Evolutionary conservation across 73 alveolate genomes (phyloP).

Genomic region (Paramecium primaurelia): DNA sequence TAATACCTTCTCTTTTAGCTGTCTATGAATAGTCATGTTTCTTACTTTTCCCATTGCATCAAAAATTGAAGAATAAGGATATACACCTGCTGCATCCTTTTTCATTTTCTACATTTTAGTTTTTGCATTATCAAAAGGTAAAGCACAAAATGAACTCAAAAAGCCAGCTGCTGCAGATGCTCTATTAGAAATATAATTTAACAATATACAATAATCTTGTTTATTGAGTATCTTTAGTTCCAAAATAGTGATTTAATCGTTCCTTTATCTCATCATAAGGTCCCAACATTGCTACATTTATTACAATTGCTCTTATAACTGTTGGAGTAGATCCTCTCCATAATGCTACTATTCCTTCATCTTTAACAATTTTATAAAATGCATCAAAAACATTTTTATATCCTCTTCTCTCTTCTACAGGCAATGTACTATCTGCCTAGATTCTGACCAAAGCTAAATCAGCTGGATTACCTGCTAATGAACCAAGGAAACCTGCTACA

Average conservation of each 20-base stretch:
- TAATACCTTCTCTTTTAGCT: slow-evolving; percentile 64
- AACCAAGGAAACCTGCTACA: slow-evolving; percentile 88
- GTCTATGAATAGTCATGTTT: not conserved
- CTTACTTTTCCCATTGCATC: slow-evolving; percentile 73
- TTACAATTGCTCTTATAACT: slow-evolving; percentile 91
- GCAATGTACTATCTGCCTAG: slow-evolving; percentile 82
- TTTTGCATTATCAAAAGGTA: slow-evolving; percentile 94
- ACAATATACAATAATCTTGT: slow-evolving; percentile 53
- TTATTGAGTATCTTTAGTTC: slow-evolving; percentile 58
- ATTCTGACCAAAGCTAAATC: slow-evolving; percentile 93
- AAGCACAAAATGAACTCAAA: slow-evolving; percentile 84
- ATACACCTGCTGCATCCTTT: slow-evolving; percentile 71
- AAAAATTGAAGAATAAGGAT: slow-evolving; percentile 70
- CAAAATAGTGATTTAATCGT: slow-evolving; percentile 66
- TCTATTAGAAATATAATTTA: slow-evolving; percentile 55
- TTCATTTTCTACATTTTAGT: slow-evolving; percentile 88
- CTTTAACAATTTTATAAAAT: slow-evolving; percentile 75
- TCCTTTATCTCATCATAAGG: slow-evolving; percentile 86
- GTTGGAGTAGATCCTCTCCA: slow-evolving; percentile 91
- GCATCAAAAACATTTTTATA: slow-evolving; percentile 89
- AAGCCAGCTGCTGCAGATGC: slow-evolving; percentile 80
- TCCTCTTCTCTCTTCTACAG: slow-evolving; percentile 85
- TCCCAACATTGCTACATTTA: slow-evolving; percentile 81
- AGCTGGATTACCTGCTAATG: slow-evolving; percentile 94
- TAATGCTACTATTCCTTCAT: slow-evolving; percentile 78